Evolutionary conservation across 2,329 filamentous ascomycete genomes (phyloP).

Genomic region (Tolypocladium ophioglossoides): DNA sequence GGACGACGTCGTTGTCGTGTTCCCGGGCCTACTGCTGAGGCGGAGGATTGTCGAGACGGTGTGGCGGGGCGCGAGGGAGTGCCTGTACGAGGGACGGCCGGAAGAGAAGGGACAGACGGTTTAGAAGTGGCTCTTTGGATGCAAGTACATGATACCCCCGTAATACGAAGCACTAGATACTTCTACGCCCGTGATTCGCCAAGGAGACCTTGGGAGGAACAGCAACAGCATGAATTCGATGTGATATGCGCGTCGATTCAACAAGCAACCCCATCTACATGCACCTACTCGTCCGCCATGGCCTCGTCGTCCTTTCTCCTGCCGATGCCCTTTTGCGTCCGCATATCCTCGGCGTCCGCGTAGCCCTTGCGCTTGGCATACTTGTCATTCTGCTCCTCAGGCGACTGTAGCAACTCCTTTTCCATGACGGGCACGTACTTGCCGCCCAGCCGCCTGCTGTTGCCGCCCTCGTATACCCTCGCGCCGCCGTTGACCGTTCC

Average conservation of each 20-base stretch:
- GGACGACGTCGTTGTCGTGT: slow-evolving; percentile 85
- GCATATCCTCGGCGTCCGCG: slow-evolving; percentile 37
- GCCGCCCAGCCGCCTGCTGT: slow-evolving; percentile 38
- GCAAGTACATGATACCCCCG: not conserved
- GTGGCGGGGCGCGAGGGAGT: slow-evolving; percentile 76
- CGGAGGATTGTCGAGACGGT: slow-evolving; percentile 72
- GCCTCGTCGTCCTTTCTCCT: slow-evolving; percentile 17
- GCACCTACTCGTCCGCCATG: slow-evolving; percentile 10
- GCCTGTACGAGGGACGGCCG: slow-evolving; percentile 53
- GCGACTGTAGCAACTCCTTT: slow-evolving; percentile 35
- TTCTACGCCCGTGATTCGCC: not conserved
- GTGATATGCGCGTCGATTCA: not conserved
- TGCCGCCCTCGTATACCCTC: slow-evolving; percentile 43
- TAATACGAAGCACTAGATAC: not conserved
- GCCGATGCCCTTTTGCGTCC: slow-evolving; percentile 19
- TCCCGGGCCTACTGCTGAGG: slow-evolving; percentile 68
- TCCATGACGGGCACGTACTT: slow-evolving; percentile 45
- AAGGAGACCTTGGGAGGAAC: not conserved
- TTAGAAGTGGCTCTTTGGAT: not conserved
- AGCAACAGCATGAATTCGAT: not conserved
- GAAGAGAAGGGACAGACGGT: slow-evolving; percentile 18
- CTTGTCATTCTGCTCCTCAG: slow-evolving; percentile 47
- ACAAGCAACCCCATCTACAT: not conserved
- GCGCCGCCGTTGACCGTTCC: slow-evolving; percentile 15
- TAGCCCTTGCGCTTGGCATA: slow-evolving; percentile 54